A percentile compares a stretch with the other conserved stretches of the same genome.
phyloP scores from a whole-genome alignment of 31 red algal species.

The Odonthalia washingtoniensis region DNA sequence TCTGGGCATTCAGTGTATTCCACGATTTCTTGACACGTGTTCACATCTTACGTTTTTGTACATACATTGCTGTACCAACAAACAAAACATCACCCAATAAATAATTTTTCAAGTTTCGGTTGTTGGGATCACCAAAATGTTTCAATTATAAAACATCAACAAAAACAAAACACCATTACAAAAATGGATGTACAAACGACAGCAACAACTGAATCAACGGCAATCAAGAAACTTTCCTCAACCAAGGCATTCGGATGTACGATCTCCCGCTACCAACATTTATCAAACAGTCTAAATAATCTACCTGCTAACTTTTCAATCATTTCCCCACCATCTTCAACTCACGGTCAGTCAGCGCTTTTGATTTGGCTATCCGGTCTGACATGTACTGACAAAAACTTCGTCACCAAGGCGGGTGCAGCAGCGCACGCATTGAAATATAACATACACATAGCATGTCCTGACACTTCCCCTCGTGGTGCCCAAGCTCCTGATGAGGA shows the following conservation, averaged over 20 bases:
- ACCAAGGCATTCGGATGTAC: constrained; percentile 70
- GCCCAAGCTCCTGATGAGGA: constrained; percentile 79
- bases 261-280: constrained; percentile 63
- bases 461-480: constrained; percentile 94
- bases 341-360: constrained; percentile 27
- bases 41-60: no score
- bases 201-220: no score
- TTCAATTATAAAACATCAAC: no score
- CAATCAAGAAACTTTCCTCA: constrained; percentile 38
- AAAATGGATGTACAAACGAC: no score
- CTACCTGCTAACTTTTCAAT: constrained; percentile 68
- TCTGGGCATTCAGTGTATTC: no score
- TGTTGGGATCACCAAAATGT: no score
- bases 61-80: no score
- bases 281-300: constrained; percentile 60
- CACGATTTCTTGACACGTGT: no score
- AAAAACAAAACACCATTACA: no score
- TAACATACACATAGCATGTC: constrained; percentile 71
- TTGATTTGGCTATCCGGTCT: constrained; percentile 92
- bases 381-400: constrained; percentile 96
- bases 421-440: constrained; percentile 37
- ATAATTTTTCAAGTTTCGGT: no score
- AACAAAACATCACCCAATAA: no score
- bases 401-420: constrained; percentile 83
- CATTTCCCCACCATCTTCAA: constrained; percentile 57